Base-by-base conservation (phyloP, 768 basidiomycete genomes). In the Russula sp. region DNA sequence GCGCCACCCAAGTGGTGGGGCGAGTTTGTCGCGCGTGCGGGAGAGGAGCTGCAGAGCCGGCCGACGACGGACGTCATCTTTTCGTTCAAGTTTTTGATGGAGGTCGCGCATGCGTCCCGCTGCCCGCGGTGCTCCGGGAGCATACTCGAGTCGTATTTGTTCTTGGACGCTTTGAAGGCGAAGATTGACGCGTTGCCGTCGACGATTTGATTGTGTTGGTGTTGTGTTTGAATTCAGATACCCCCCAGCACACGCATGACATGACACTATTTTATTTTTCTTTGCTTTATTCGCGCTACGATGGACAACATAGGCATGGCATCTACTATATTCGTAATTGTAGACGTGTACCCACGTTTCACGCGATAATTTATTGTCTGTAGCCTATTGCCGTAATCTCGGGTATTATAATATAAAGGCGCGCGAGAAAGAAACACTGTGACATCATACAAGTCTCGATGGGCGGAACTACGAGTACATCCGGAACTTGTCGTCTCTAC, bases 1-100 rank as follows among this genome's bases (percentile, higher is more conserved):
- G 74, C 75, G 6, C 76, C 77, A 6, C 88, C 88, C 22, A 79
- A 78, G 70, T 89, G 87, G 88, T 90, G 87, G 87, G 69, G 70
- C 22, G 81, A 81, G 63, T 90, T 82, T 67, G 78, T 81, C 70
- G 77, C 69, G 69, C 68, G 74, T 59, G 87, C 86, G 41, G 79
- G 68, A 67, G 78, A 79, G 68, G 88, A 89, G 68, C 72, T 90
- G 59, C 72, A 73, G 29, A 68, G 70, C 50, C 75, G 84, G 46
- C 86, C 86, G 42, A 79, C 81, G 58, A 79, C 83, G 18, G 80
- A 80, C 29, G 75, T 79, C 48, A 78, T 90, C 41, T 88, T 89
- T 68, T 76, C 77, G 39, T 74, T 85, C 70, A 73, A 78, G 36
- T 89, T 87, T 70, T 67, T 89, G 50, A 79, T 80, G 39, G 73